Evolutionary conservation across 495 filamentous ascomycete genomes (phyloP).

Genomic region (Neurospora sp.): DNA sequence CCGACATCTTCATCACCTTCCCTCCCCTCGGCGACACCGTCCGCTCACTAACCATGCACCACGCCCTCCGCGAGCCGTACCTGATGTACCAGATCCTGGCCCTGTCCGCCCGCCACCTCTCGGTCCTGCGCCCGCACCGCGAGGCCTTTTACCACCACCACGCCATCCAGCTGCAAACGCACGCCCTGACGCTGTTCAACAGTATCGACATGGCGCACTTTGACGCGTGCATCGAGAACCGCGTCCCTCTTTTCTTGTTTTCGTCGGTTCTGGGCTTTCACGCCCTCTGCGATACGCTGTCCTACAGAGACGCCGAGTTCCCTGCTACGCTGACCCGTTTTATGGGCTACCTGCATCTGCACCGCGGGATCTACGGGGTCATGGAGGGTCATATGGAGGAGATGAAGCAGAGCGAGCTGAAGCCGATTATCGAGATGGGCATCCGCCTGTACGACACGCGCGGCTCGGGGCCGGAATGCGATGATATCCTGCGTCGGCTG

Average conservation of each 20-base stretch:
- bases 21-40: neutral
- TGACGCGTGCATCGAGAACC: conserved; percentile 18
- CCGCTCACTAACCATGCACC: conserved; percentile 5
- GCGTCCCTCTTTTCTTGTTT: conserved; percentile 39
- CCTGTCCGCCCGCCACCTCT: conserved; percentile 35
- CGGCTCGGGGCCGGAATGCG: conserved; percentile 16
- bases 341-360: conserved; percentile 30
- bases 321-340: conserved; percentile 29
- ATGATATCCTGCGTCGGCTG: conserved; percentile 1
- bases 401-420: conserved; percentile 13
- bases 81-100: conserved; percentile 39
- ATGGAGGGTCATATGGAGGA: conserved; percentile 16
- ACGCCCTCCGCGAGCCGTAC: conserved; percentile 19
- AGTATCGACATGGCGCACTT: conserved; percentile 14
- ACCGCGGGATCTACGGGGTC: conserved; percentile 31
- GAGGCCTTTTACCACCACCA: conserved; percentile 29
- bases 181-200: conserved; percentile 37
- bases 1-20: conserved; percentile 3
- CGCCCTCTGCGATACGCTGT: conserved; percentile 34
- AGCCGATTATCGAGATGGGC: conserved; percentile 12
- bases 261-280: conserved; percentile 35
- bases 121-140: conserved; percentile 19
- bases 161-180: conserved; percentile 39
- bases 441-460: conserved; percentile 4
- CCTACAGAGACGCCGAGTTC: conserved; percentile 22